phyloP scores from a whole-genome alignment of 2,329 filamentous ascomycete species.

The Ophiostoma fasciatum region DNA sequence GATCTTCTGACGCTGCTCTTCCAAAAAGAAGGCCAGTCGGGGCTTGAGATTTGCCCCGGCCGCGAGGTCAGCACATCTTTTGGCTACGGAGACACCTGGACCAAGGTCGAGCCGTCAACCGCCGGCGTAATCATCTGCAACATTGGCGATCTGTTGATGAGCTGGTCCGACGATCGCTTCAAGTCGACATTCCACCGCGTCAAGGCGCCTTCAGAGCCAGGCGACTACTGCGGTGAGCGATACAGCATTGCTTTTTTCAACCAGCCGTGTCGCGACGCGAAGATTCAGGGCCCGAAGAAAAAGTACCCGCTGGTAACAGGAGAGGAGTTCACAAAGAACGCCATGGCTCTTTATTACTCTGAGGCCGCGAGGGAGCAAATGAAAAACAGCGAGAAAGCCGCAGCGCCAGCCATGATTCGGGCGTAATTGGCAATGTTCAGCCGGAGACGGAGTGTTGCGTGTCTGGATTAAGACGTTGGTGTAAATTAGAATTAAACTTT shows the following conservation, averaged over 20 bases:
- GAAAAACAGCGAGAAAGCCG: not conserved
- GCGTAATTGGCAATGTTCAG: not conserved
- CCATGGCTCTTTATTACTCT: conserved; percentile 23
- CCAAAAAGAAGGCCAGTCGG: conserved; percentile 36
- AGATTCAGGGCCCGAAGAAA: conserved; percentile 37
- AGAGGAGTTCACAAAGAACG: conserved; percentile 37
- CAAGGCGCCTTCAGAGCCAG: conserved; percentile 38
- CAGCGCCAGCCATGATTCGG: not conserved
- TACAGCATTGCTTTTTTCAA: conserved; percentile 51
- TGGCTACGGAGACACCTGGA: conserved; percentile 40
- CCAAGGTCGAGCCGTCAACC: conserved; percentile 31
- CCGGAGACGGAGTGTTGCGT: not conserved
- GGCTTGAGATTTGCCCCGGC: conserved; percentile 43
- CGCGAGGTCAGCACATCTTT: conserved; percentile 38
- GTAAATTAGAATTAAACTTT: too few relatives aligned
- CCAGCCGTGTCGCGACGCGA: conserved; percentile 36
- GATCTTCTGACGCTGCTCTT: conserved; percentile 44
- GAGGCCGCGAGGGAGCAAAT: conserved; percentile 25
- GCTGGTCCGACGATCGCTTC: conserved; percentile 52
- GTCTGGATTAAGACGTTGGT: too few relatives aligned
- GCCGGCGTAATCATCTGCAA: conserved; percentile 40
- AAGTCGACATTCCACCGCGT: conserved; percentile 52
- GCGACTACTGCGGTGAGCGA: conserved; percentile 40
- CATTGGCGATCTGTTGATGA: conserved; percentile 53
- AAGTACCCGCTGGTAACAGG: conserved; percentile 42